phyloP scores from a whole-genome alignment of 2,329 filamentous ascomycete genomes.

The Claviceps sp. region DNA sequence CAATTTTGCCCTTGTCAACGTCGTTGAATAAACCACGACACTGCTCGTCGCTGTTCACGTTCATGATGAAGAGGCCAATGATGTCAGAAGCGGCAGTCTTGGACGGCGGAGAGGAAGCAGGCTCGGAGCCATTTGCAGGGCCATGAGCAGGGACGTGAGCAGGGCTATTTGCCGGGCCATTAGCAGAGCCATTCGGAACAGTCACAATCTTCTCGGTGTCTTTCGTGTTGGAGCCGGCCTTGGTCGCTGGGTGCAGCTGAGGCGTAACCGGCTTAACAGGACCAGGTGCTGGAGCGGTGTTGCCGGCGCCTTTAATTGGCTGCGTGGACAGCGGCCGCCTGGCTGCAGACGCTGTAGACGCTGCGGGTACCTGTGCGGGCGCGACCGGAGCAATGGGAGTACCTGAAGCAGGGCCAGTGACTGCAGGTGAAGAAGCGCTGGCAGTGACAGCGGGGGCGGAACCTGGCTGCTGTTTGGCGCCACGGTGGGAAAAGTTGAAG shows the following conservation, averaged over 20 bases:
- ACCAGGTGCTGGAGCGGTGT: slow-evolving; percentile 19
- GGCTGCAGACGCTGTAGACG: slow-evolving; percentile 18
- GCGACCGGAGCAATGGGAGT: slow-evolving; percentile 23
- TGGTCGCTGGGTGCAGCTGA: slow-evolving; percentile 33
- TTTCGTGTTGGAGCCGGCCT: slow-evolving; percentile 29
- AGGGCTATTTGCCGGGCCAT: slow-evolving; percentile 33
- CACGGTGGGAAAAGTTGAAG: slow-evolving; percentile 97
- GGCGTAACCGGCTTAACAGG: slow-evolving; percentile 30
- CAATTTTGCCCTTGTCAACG: slow-evolving; percentile 71
- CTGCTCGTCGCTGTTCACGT: slow-evolving; percentile 71
- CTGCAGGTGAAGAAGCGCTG: slow-evolving; percentile 15
- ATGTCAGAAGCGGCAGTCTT: slow-evolving; percentile 52
- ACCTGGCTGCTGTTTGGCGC: slow-evolving; percentile 56
- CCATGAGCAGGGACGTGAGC: slow-evolving; percentile 34
- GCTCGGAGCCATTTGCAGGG: slow-evolving; percentile 36
- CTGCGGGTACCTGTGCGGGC: slow-evolving; percentile 20
- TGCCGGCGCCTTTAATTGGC: slow-evolving; percentile 27
- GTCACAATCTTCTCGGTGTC: slow-evolving; percentile 43
- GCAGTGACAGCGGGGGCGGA: slow-evolving; percentile 22
- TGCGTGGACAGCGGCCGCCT: slow-evolving; percentile 26
- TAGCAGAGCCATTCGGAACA: slow-evolving; percentile 39
- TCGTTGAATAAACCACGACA: slow-evolving; percentile 70
- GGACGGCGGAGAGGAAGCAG: slow-evolving; percentile 42
- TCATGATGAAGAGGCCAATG: slow-evolving; percentile 81
- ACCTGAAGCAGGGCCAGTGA: slow-evolving; percentile 12